These are phyloP conservation scores for Pyrenopolyporus hunteri DNA, from an alignment of 495 filamentous ascomycete species.

Conservation along the genomic window DNA sequence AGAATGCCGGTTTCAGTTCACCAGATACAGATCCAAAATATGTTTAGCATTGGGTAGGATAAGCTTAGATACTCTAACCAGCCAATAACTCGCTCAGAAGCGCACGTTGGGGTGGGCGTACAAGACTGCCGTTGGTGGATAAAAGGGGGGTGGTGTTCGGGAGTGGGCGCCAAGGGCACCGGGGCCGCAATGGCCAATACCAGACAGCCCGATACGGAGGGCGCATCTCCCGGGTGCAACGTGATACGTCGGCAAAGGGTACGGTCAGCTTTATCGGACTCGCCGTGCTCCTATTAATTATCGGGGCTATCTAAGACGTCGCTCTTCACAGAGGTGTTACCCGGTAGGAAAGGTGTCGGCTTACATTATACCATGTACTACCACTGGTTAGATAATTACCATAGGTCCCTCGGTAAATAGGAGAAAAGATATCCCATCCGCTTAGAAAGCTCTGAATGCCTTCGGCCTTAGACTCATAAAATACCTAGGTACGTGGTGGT, in stretches of 20 bases:
- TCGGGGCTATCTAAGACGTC: background rate
- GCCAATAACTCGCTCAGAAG: no score
- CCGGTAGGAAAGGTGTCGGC: no score
- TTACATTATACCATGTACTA: background rate
- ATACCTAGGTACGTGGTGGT: background rate
- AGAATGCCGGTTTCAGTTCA: no score
- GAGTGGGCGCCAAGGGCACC: slow-evolving; percentile 1
- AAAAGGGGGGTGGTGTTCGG: background rate
- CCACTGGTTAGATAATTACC: background rate
- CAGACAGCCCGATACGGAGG: slow-evolving; percentile 16
- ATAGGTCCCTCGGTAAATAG: background rate
- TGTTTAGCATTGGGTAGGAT: no score
- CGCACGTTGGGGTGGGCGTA: no score
- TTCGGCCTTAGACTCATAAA: background rate
- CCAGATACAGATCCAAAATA: no score
- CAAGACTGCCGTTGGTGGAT: no score
- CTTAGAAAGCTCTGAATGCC: background rate
- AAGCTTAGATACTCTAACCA: no score
- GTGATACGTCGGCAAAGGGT: slow-evolving; percentile 3
- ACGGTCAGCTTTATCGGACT: background rate
- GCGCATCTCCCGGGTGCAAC: background rate
- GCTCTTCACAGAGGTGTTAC: background rate
- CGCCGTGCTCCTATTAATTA: background rate
- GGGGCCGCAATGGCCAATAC: slow-evolving; percentile 6
- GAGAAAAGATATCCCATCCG: background rate